Evolutionary conservation across 2,329 filamentous ascomycete species (phyloP), one percentile per base, ranked within the genome.

Genomic region (Aspergillus sp.): DNA sequence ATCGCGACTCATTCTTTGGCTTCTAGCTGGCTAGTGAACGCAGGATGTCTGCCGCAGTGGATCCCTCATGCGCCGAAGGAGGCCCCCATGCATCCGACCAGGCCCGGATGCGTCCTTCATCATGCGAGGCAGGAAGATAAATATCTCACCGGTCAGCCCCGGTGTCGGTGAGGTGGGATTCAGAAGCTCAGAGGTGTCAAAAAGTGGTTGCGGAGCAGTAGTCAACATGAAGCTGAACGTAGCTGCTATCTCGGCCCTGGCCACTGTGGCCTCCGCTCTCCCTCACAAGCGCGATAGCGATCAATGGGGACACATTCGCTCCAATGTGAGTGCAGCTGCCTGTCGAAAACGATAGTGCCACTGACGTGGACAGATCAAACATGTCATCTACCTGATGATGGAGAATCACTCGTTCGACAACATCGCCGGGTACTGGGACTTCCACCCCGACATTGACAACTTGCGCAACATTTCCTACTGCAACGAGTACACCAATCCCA

Each of bases 331-430:
- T 65, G 38, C 8, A 53, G 15, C 17, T 13, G 45, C 8, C 6
- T 25, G 36, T 17, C 2, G 12, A 36, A 17, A 25, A 15, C 8
- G n/a, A 45, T 10, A 55, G 39, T 48, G 32, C 32, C 32, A 61
- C 23, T 55, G 62, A 19, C 21, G 47, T 32, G 10, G 7, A 17
- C 38, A 74, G 70, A 73, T 74, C 60, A 73, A 74, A 61, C 70
- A 74, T 65, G 72, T 77, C 19, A 63, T 78, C 49, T 75, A 75
- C 55, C 63, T 78, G 19, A 75, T 76, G 56, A 69, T 75, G 63
- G 74, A 77, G 62, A 79, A 78, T 60, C 75, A 76, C 63, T 75
- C 70, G 10, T 76, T 78, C 56, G 75, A 78, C 64, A 78, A 77
- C 64, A 75, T 78, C 36, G 74, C 73, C 9, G 75, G 76, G 19